Evolutionary conservation across 2,329 filamentous ascomycete genomes (phyloP), one percentile per base, ranked within the genome.

Genomic region (Colletotrichum zoysiae): DNA sequence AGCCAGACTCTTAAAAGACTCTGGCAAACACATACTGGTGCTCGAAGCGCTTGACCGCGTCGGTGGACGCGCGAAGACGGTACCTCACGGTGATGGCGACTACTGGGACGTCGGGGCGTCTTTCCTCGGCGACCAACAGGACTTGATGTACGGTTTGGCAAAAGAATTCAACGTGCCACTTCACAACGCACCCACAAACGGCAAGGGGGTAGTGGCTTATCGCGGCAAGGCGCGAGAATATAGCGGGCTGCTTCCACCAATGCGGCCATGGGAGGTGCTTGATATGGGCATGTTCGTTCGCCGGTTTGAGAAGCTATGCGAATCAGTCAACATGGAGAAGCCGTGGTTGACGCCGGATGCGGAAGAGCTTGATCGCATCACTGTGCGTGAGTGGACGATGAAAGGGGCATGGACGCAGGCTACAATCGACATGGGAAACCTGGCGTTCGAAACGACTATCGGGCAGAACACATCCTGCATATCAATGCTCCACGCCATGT

Each of bases 31-130:
- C 4, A 61, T 71, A 14, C 53, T 71, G 18, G 18, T 74, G 2
- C 58, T 73, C 48, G 70, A 74, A 42, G 67, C 74, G 9, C 67
- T 67, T 20, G 42, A 74, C 23, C 71, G 74, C 63, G 69, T 74
- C 53, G 66, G 74, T 53, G 73, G 74, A 14, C 68, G 68, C 23
- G 67, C 60, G 11, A 66, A 62, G 46, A 74, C 71, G 16, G 38
- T 71, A n/a, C 56, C 53, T 9, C 51, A 63, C 26, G 64, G 66
- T 30, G 58, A 74, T 30, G 61, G 68, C 33, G 63, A 73, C 16
- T 74, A 74, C 46, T 76, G 73, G 68, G 70, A 75, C 58, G 67
- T 65, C 64, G 78, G 77, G 3, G 62, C 75, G 18, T 67, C 76
- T 12, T 73, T 77, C 23, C 50, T 73, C 20, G 76, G 75, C 16